Evolutionary conservation across 1,139 yeast species (phyloP), one percentile per base, ranked within the genome.

Genomic region (Wickerhamomyces sp.): DNA sequence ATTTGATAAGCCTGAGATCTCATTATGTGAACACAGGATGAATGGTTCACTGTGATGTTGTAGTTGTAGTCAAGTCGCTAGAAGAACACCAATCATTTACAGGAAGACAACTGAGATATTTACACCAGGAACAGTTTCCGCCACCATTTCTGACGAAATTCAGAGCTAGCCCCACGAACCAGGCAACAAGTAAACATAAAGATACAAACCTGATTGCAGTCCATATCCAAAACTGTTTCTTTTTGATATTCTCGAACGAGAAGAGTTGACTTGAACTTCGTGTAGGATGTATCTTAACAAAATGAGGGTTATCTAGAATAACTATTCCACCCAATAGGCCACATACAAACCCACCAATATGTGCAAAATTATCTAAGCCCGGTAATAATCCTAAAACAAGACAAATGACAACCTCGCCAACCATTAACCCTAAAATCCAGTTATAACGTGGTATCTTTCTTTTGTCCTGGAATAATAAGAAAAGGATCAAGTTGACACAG

Each of bases 361-460:
- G 93, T 45, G 87, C 76, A 59, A 84, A 84, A 61, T 84, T 84
- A 62, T 84, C 93, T 45, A 84, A 63, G 0, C 93, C 93, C 0
- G 93, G 93, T 18, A 84, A 65, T 32, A 84, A 65, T 0, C 93
- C 93, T 29, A 84, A 64, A 3, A 77, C 86, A 46, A 84, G 72
- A 36, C 84, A 75, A 6, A 84, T 68, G 14, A 82, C 57, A 39
- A 84, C 73, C 58, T 84, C 91, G 9, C 69, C 66, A 18, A 82
- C 53, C 68, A 81, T 75, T 26, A 78, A 67, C 31, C 63, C 49
- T 8, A 84, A 65, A 40, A 75, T 71, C 10, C 75, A 57, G 6
- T 64, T 67, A 56, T 71, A 78, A 46, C 67, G 72, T 36, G 69
- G 68, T 18, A 51, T 49, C 31, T 37, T 76, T 64, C 39, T 70